phyloP scores from a whole-genome alignment of 257 asterid genomes.

The Solanum stenotomum region DNA sequence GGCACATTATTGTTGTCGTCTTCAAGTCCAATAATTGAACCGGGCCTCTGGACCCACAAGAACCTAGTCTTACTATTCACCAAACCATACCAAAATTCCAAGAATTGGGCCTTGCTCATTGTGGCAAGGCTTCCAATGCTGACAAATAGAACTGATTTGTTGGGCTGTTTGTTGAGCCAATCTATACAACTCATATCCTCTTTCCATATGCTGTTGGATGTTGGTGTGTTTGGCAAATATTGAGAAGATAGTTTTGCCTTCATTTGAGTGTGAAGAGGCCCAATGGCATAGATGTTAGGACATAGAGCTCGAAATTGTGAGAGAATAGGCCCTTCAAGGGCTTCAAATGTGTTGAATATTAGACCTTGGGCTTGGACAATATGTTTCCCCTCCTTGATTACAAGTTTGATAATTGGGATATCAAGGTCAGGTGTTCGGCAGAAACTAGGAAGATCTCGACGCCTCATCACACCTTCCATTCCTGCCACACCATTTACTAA shows the following conservation, averaged over 20 bases:
- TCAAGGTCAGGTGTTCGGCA: not conserved
- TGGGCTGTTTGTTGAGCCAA: conserved; percentile 12
- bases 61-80: conserved; percentile 4
- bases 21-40: not conserved
- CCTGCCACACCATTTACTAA: conserved; percentile 5
- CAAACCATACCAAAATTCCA: conserved; percentile 13
- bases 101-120: not conserved
- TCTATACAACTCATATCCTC: conserved; percentile 9
- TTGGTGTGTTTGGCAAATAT: not conserved
- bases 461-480: conserved; percentile 11
- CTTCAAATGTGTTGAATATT: conserved; percentile 14
- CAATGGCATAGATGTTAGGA: conserved; percentile 9
- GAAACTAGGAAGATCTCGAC: conserved; percentile 9
- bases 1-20: not conserved
- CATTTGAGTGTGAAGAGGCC: conserved; percentile 9
- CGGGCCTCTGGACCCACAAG: conserved; percentile 12
- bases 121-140: conserved; percentile 22
- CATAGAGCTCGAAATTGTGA: not conserved
- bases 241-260: not conserved
- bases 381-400: not conserved
- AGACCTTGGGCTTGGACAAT: conserved; percentile 9
- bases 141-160: conserved; percentile 13
- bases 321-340: conserved; percentile 5
- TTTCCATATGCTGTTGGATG: conserved; percentile 1
- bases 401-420: not conserved